phyloP scores from a whole-genome alignment of 805 yeast species.

The Spathaspora sp. region DNA sequence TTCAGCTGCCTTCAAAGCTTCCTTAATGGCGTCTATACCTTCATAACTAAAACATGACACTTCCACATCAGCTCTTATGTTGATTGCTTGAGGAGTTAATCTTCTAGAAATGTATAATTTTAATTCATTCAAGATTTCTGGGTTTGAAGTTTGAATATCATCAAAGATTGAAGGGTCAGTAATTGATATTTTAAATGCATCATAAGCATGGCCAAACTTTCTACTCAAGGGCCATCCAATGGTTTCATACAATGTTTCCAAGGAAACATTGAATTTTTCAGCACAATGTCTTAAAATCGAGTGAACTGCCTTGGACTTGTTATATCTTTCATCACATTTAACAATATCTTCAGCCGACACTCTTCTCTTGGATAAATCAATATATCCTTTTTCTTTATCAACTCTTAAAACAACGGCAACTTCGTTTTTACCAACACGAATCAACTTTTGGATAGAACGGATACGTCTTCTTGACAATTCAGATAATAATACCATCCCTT shows the following conservation, averaged over 20 bases:
- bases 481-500: constrained; percentile 95
- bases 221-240: constrained; percentile 97
- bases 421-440: constrained; percentile 97
- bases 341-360: constrained; percentile 96
- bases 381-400: constrained; percentile 97
- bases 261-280: constrained; percentile 85
- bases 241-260: constrained; percentile 80
- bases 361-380: constrained; percentile 95
- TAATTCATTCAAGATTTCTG: constrained; percentile 78
- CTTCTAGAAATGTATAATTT: constrained; percentile 85
- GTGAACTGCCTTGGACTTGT: constrained; percentile 95
- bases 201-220: constrained; percentile 95
- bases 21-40: constrained; percentile 95
- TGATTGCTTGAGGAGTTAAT: constrained; percentile 96
- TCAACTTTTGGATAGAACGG: constrained; percentile 93
- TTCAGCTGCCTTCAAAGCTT: constrained; percentile 86
- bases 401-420: constrained; percentile 97
- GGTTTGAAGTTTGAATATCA: constrained; percentile 65
- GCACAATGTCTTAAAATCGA: constrained; percentile 98
- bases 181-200: constrained; percentile 94
- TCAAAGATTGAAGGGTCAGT: constrained; percentile 88
- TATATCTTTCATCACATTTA: constrained; percentile 96
- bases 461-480: constrained; percentile 98
- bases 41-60: constrained; percentile 96
- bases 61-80: constrained; percentile 97